Evolutionary conservation across 176 grass and related monocot genomes (phyloP), one percentile per base, ranked within the genome.

Genomic region (Zea luxurians): DNA sequence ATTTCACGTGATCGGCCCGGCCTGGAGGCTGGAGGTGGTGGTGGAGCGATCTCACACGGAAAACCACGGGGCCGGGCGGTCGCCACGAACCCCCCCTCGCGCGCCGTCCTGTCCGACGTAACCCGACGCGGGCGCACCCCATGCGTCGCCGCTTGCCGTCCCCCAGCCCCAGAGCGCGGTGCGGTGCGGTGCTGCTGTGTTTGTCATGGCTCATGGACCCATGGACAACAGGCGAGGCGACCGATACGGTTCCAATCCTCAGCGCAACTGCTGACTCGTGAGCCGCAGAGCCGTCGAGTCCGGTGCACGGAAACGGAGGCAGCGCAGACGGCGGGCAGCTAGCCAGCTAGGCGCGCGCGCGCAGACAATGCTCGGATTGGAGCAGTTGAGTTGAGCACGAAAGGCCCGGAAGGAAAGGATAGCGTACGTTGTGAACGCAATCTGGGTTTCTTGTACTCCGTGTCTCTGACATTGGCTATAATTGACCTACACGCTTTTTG

Each of bases 191-290:
- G 27, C 27, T 27, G 27, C 27, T 27, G 27, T 27, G 27, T 27
- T 27, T 54, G 48, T 55, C 70, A 15, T 40, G 54, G 54, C 54
- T 8, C 17, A 18, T 57, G 17, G 21, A 16, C 15, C 18, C 21
- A 35, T 35, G 21, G 18, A 21, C 49, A 2, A 2, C 2, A 1
- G 45, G 15, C 20, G 27, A 34, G 11, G 18, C n/a, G n/a, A 68
- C 5, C 34, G 60, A 35, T 20, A 61, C 40, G 38, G 2, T n/a
- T n/a, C 20, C 44, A 15, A 34, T 15, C 45, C 46, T 49, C 1
- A 71, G 37, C 71, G 71, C 50, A 20, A 77, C 75, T 78, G 46
- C 62, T 54, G 36, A 36, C 76, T 54, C 63, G 76, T 78, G 76
- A 78, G 76, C 76, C 35, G 76, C 37, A 46, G 61, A 53, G 61